phyloP scores from a whole-genome alignment of 768 basidiomycete species.

The Tricholoma terreum region DNA sequence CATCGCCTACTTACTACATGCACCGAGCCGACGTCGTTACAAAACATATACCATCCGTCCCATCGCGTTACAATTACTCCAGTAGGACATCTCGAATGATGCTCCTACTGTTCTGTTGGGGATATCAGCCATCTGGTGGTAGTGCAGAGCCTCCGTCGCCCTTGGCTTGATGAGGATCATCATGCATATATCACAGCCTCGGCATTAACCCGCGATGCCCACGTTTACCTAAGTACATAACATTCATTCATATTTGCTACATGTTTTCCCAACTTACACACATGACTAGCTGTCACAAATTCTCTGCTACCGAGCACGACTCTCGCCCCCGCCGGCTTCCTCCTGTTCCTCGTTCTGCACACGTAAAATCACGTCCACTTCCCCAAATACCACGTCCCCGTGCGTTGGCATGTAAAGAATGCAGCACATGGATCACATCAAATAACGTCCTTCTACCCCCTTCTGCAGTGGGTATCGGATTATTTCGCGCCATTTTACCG shows the following conservation, averaged over 20 bases:
- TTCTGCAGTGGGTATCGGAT: constrained; percentile 31
- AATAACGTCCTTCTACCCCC: constrained; percentile 39
- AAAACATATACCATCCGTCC: too few relatives aligned
- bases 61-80: background rate
- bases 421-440: constrained; percentile 43
- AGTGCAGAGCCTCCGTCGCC: background rate
- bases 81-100: background rate
- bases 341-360: constrained; percentile 16
- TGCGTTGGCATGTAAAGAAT: constrained; percentile 44
- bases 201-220: background rate
- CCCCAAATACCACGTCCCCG: constrained; percentile 47
- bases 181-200: background rate
- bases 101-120: background rate
- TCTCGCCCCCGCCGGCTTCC: constrained; percentile 18
- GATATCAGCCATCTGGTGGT: background rate
- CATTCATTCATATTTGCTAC: background rate
- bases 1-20: too few relatives aligned
- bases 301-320: constrained; percentile 13
- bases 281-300: constrained; percentile 13
- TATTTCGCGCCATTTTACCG: background rate
- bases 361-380: constrained; percentile 40
- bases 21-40: too few relatives aligned
- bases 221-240: background rate
- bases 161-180: background rate
- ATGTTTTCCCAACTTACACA: background rate